These are phyloP conservation scores for Puccinia novopanici DNA, from an alignment of 1,284 basidiomycete species.

Conservation along the genomic window DNA sequence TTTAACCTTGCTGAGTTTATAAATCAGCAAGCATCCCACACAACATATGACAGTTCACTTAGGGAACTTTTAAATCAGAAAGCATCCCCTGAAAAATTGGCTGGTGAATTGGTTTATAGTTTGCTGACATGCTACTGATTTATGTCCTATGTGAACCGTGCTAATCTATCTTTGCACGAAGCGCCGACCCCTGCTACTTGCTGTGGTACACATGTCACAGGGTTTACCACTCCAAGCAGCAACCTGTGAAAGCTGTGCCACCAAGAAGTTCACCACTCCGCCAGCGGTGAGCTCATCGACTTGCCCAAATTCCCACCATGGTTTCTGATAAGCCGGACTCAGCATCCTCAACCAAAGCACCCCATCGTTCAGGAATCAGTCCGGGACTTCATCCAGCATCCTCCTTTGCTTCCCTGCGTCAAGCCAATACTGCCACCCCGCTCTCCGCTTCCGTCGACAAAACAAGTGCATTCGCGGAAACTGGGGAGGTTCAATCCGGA, in stretches of 20 bases:
- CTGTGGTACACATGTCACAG: constrained; percentile 25
- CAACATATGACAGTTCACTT: no score
- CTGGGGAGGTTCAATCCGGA: constrained; percentile 42
- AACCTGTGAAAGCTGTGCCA: background rate
- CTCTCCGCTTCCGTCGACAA: constrained; percentile 47
- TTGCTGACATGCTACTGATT: no score
- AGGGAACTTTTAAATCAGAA: no score
- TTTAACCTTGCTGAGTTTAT: no score
- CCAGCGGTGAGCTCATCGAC: background rate
- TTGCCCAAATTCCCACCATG: no score
- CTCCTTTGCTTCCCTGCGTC: constrained; percentile 43
- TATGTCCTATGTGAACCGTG: no score
- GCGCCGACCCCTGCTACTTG: no score
- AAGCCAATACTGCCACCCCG: constrained; percentile 26
- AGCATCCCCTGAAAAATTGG: no score
- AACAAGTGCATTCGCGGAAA: constrained; percentile 49
- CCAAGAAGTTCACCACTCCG: background rate
- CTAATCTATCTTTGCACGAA: no score
- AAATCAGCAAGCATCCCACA: no score
- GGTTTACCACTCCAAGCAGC: background rate
- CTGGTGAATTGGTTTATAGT: no score
- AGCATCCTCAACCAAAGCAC: constrained; percentile 23
- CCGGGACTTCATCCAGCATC: constrained; percentile 36
- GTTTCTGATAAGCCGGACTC: constrained; percentile 21
- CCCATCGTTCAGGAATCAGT: constrained; percentile 6